Evolutionary conservation across 805 yeast genomes (phyloP).

Genomic region (Wickerhamiella parazyma): DNA sequence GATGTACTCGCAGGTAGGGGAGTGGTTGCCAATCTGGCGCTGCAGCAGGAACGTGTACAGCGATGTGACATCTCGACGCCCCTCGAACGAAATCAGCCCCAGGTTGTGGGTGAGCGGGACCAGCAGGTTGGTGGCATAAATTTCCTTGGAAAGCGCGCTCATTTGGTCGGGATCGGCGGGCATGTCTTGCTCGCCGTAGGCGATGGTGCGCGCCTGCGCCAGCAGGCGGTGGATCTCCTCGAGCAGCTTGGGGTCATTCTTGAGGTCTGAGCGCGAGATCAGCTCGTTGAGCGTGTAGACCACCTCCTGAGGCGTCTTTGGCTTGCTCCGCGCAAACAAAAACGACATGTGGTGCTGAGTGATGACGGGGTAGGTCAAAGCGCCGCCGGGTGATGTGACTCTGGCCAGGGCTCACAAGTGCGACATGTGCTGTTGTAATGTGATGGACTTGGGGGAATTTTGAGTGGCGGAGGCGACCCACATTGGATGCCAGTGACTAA

Average conservation of each 20-base stretch:
- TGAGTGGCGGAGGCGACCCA: no score
- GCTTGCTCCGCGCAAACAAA: slow-evolving; percentile 68
- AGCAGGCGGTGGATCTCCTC: slow-evolving; percentile 18
- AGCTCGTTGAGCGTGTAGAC: slow-evolving; percentile 65
- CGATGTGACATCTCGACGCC: slow-evolving; percentile 66
- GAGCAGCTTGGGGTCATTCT: slow-evolving; percentile 23
- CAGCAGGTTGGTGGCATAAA: slow-evolving; percentile 58
- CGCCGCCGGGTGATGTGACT: no score
- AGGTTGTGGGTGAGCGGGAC: slow-evolving; percentile 46
- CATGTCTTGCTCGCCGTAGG: slow-evolving; percentile 16
- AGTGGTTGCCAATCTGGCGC: slow-evolving; percentile 54
- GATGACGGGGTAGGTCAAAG: no score
- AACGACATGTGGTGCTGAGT: slow-evolving; percentile 50
- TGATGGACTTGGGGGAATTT: no score
- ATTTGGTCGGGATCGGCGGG: slow-evolving; percentile 56
- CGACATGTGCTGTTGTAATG: no score
- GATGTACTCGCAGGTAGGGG: slow-evolving; percentile 80
- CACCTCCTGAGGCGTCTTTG: slow-evolving; percentile 78
- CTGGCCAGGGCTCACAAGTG: no score
- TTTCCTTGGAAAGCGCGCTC: slow-evolving; percentile 64
- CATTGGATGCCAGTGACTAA: no score
- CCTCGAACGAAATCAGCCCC: slow-evolving; percentile 69
- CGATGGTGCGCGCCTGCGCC: slow-evolving; percentile 11
- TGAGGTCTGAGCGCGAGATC: slow-evolving; percentile 45
- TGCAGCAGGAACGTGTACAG: slow-evolving; percentile 65